Conservation (phyloP, 2,329 filamentous ascomycete genomes). For the Fusarium sp. region DNA sequence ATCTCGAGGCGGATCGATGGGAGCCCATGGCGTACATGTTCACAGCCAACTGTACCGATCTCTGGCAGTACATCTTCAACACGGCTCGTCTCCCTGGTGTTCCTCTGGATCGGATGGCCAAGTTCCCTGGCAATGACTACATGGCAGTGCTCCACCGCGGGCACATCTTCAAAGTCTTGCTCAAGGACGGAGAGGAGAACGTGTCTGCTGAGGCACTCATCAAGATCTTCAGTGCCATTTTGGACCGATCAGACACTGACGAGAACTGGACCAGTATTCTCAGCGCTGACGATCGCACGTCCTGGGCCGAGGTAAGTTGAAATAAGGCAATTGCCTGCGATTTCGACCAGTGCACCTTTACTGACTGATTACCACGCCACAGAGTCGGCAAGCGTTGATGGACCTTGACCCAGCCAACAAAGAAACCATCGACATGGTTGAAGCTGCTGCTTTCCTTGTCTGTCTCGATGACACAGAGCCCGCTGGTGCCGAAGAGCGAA, state of each 20-base stretch:
- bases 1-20: conserved; percentile 23
- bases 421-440: conserved; percentile 21
- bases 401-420: conserved; percentile 6
- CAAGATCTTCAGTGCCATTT: conserved; percentile 8
- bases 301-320: conserved; percentile 23
- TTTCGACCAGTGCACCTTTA: background rate
- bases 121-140: conserved; percentile 21
- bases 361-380: background rate
- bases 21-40: conserved; percentile 21
- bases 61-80: conserved; percentile 25
- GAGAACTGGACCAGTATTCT: conserved; percentile 28
- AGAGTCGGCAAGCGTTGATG: conserved; percentile 23
- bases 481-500: conserved; percentile 12
- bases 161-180: conserved; percentile 26
- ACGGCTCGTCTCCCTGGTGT: conserved; percentile 16
- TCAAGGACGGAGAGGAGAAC: conserved; percentile 5
- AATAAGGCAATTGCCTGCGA: background rate
- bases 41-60: conserved; percentile 19
- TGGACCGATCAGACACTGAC: background rate
- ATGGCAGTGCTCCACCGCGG: conserved; percentile 23
- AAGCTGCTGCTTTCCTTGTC: conserved; percentile 24
- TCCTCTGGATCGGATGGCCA: conserved; percentile 19
- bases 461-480: conserved; percentile 26
- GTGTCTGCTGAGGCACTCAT: conserved; percentile 5
- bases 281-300: conserved; percentile 25